Evolutionary conservation across 495 filamentous ascomycete genomes (phyloP).

Genomic region (Daldinia childiae): DNA sequence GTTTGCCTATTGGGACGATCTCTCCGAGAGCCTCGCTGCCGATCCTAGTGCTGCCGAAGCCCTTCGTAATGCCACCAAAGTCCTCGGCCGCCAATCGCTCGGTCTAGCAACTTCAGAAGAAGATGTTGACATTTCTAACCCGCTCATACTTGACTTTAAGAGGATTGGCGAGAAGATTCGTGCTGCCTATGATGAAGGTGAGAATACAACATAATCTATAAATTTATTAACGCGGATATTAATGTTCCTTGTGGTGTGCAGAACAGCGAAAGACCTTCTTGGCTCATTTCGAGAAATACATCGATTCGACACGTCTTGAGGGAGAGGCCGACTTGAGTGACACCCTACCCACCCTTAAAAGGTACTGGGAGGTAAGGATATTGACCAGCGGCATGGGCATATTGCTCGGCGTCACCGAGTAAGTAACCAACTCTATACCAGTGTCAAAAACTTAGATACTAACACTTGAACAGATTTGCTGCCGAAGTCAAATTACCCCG

Average conservation of each 20-base stretch:
- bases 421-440: constrained; percentile 4
- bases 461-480: constrained; percentile 23
- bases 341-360: constrained; percentile 37
- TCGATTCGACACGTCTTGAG: constrained; percentile 40
- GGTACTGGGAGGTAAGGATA: constrained; percentile 43
- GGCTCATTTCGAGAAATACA: constrained; percentile 33
- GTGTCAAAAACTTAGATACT: neutral
- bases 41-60: constrained; percentile 29
- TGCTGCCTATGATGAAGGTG: constrained; percentile 32
- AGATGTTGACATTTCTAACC: constrained; percentile 13
- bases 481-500: constrained; percentile 32
- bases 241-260: neutral
- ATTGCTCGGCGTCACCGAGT: constrained; percentile 40
- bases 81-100: constrained; percentile 31
- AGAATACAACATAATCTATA: neutral
- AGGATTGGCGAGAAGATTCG: constrained; percentile 24
- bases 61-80: constrained; percentile 35
- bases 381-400: constrained; percentile 45
- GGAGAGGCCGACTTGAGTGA: constrained; percentile 37
- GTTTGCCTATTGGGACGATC: constrained; percentile 43
- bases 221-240: neutral
- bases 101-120: constrained; percentile 6
- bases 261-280: constrained; percentile 35
- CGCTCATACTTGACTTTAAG: constrained; percentile 29
- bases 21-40: constrained; percentile 30